Base-by-base conservation (phyloP, 169 alveolate species). In the Plasmodium vinckei region DNA sequence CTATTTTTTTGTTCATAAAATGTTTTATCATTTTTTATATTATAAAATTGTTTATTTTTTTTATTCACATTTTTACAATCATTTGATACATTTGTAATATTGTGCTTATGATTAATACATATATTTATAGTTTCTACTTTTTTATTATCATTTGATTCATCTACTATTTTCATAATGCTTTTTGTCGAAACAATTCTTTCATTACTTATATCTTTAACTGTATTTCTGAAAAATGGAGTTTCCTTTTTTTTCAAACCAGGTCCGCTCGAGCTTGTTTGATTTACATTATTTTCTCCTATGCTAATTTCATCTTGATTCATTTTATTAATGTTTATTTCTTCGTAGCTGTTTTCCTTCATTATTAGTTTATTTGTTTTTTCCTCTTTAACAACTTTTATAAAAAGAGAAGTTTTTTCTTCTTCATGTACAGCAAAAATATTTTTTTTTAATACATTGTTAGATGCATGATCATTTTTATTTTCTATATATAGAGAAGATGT, bases 21-120 rank as follows among this genome's bases (percentile, higher is more conserved):
- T 47, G 25, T 21, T 69, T 46, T 77, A 68, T 49, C 88, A 77
- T 23, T 77, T 46, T 64, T 49, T 51, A 77, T 56, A 64, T 77
- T 77, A 77, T 49, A 77, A 77, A 77, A 33, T 23, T 46, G 77
- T 65, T 56, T 77, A 64, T 77, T 77, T 23, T 64, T 77, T 77
- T 63, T 77, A 64, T 46, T 56, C n/a, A 60, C 23, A 59, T 59
- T 61, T 42, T 77, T 77, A 25, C 54, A 27, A 27, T 46, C 63
- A 63, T 23, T 63, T 12, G 67, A 57, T 7, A 77, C 7, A 42
- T 49, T 63, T 64, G 46, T 53, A 64, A 49, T 61, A 49, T 49
- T 63, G 39, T 77, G 73, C 23, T 77, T 77, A 53, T 56, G 3
- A 51, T 12, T 77, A 9, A 73, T 10, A 19, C 6, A 56, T 19